Evolutionary conservation across 2,329 filamentous ascomycete genomes (phyloP).

Genomic region (Tolypocladium tundrense): DNA sequence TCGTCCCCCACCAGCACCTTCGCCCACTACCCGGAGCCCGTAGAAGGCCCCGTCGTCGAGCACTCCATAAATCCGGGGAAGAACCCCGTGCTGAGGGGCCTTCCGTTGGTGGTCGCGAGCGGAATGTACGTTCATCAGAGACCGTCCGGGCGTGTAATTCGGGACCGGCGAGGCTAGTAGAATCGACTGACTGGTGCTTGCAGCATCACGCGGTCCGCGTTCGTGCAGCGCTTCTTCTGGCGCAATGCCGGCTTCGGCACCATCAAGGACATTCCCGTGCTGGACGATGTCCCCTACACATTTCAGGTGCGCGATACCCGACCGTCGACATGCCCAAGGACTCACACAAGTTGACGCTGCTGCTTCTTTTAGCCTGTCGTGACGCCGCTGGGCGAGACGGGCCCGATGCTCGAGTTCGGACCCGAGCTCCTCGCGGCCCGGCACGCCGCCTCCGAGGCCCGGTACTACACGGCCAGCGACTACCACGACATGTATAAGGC

Average conservation of each 20-base stretch:
- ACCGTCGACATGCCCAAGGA: background rate
- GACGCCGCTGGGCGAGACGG: conserved; percentile 34
- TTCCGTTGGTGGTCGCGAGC: conserved; percentile 34
- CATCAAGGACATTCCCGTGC: conserved; percentile 33
- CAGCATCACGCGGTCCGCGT: conserved; percentile 49
- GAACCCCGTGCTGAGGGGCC: conserved; percentile 62
- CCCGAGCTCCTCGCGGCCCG: conserved; percentile 29
- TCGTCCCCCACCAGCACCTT: conserved; percentile 20
- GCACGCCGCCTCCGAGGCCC: conserved; percentile 29
- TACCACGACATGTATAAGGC: conserved; percentile 67
- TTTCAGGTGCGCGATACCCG: conserved; percentile 32
- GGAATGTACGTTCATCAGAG: conserved; percentile 4
- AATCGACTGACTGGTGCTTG: background rate
- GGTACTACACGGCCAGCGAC: conserved; percentile 63
- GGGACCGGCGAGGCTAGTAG: background rate
- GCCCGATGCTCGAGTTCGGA: conserved; percentile 28
- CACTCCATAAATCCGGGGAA: conserved; percentile 31
- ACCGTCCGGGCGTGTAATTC: background rate
- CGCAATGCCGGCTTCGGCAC: conserved; percentile 50
- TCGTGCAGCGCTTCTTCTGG: conserved; percentile 59
- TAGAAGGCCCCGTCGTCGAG: conserved; percentile 24
- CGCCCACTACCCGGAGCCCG: conserved; percentile 30
- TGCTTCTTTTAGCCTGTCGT: conserved; percentile 38
- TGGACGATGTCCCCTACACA: conserved; percentile 33
- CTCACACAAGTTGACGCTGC: background rate